These are phyloP conservation scores for Sporothrix inflata DNA, from an alignment of 2,329 filamentous ascomycete species.

Conservation along the genomic window DNA sequence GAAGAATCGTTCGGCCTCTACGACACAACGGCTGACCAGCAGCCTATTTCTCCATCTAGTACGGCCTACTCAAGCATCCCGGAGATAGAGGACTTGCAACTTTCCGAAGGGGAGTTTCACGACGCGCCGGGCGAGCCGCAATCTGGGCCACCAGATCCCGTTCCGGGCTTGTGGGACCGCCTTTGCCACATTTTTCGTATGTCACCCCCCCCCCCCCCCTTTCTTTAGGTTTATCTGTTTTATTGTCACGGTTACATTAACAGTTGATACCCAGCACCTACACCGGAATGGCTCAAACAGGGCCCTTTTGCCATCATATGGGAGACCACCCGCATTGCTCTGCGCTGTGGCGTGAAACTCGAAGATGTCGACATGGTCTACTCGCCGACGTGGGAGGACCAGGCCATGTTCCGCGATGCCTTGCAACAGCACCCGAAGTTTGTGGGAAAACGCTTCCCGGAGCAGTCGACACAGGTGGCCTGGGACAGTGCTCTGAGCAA, in stretches of 20 bases:
- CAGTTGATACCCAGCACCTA: slow-evolving; percentile 40
- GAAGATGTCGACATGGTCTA: slow-evolving; percentile 44
- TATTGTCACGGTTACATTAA: not conserved
- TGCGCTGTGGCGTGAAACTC: slow-evolving; percentile 50
- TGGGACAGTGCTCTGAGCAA: slow-evolving; percentile 50
- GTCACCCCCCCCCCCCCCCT: slow-evolving; percentile 33
- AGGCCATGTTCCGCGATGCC: slow-evolving; percentile 47
- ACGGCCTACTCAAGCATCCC: slow-evolving; percentile 28
- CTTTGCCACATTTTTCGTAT: slow-evolving; percentile 48
- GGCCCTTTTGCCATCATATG: slow-evolving; percentile 56
- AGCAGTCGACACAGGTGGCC: slow-evolving; percentile 47
- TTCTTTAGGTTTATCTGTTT: too few relatives aligned
- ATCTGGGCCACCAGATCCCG: not conserved
- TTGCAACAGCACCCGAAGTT: slow-evolving; percentile 49
- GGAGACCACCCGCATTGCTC: slow-evolving; percentile 55
- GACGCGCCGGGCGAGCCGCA: not conserved
- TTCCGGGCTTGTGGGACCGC: slow-evolving; percentile 36
- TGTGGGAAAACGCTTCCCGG: slow-evolving; percentile 51
- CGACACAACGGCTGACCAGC: not conserved
- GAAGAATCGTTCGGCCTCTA: slow-evolving; percentile 22
- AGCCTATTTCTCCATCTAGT: slow-evolving; percentile 21
- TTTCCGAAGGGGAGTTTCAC: slow-evolving; percentile 6
- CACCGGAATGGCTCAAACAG: slow-evolving; percentile 46
- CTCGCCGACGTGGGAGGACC: slow-evolving; percentile 48
- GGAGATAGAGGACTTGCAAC: slow-evolving; percentile 23